Percentiles rank a stretch among this genome's conserved stretches.
phyloP scores from a whole-genome alignment of 2,329 filamentous ascomycete species.

The Fusarium miscanthi region DNA sequence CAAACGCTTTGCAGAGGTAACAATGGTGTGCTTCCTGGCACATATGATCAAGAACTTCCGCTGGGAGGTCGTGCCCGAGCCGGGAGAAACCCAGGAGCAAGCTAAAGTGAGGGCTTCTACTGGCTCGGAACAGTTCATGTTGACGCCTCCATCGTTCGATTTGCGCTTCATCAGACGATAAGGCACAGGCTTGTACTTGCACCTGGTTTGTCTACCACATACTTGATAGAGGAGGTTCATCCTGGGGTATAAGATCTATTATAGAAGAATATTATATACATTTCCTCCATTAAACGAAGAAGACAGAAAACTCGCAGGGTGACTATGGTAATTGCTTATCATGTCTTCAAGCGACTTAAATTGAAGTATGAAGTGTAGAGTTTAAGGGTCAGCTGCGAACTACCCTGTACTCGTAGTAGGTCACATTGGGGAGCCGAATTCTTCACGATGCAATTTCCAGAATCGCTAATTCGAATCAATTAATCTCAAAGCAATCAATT shows the following conservation, averaged over 20 bases:
- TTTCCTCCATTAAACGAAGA: too few relatives aligned
- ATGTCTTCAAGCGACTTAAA: background rate
- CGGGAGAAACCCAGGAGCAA: background rate
- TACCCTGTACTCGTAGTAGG: background rate
- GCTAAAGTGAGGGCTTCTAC: background rate
- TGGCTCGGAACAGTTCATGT: background rate
- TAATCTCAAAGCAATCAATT: too few relatives aligned
- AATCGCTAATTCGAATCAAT: rapidly evolving
- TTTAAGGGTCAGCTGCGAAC: rapidly evolving
- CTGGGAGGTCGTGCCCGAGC: background rate
- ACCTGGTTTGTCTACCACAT: background rate
- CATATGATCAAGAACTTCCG: background rate
- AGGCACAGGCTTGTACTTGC: rapidly evolving
- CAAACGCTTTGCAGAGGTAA: background rate
- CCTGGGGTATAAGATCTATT: rapidly evolving
- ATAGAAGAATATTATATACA: background rate
- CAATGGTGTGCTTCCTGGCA: background rate
- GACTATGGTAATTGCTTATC: background rate
- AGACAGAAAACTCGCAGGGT: too few relatives aligned
- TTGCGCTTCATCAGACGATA: background rate
- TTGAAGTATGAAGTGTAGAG: background rate
- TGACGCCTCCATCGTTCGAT: background rate
- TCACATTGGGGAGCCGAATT: rapidly evolving
- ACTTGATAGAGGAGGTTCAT: background rate
- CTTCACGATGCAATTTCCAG: background rate